A percentile compares a stretch with the other conserved stretches of the same genome.
Conservation (phyloP, 495 filamentous ascomycete genomes). For the Staphylotrichum longicolle region DNA sequence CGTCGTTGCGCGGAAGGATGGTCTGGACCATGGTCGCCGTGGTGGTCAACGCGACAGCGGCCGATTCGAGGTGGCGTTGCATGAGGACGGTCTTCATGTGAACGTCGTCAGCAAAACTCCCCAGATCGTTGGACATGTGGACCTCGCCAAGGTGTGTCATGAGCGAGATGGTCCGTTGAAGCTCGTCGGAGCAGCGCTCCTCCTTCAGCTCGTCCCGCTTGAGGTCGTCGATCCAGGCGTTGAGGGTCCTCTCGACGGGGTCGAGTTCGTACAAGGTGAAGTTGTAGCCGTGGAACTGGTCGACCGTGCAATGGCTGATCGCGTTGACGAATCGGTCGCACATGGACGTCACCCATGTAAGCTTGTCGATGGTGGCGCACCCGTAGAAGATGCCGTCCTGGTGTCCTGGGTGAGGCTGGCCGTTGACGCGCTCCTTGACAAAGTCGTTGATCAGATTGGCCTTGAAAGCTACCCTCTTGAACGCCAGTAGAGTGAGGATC, state of each 20-base stretch:
- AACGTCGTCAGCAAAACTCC: slow-evolving; percentile 75
- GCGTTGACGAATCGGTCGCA: slow-evolving; percentile 79
- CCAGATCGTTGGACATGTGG: slow-evolving; percentile 67
- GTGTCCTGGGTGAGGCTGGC: slow-evolving; percentile 51
- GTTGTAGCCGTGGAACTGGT: slow-evolving; percentile 72
- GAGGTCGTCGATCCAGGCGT: slow-evolving; percentile 81
- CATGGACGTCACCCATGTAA: slow-evolving; percentile 77
- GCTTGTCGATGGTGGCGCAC: slow-evolving; percentile 77
- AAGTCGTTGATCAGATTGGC: slow-evolving; percentile 73
- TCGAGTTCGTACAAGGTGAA: slow-evolving; percentile 83
- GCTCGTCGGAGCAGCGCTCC: slow-evolving; percentile 71
- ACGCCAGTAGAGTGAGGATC: slow-evolving; percentile 77
- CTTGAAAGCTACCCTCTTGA: slow-evolving; percentile 88
- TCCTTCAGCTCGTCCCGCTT: slow-evolving; percentile 85
- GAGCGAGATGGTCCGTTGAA: slow-evolving; percentile 80
- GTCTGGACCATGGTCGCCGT: slow-evolving; percentile 63
- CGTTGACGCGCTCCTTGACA: slow-evolving; percentile 70
- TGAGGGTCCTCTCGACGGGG: slow-evolving; percentile 85
- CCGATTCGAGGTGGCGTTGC: slow-evolving; percentile 79
- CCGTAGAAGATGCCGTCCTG: slow-evolving; percentile 74
- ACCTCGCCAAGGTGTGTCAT: slow-evolving; percentile 81
- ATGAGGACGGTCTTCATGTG: slow-evolving; percentile 69
- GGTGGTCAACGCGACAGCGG: slow-evolving; percentile 64
- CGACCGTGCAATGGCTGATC: slow-evolving; percentile 70
- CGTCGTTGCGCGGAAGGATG: slow-evolving; percentile 53